Percentiles rank a stretch among this genome's conserved stretches.
These are phyloP conservation scores for Beta vulgaris DNA, from an alignment of 148 eudicot species.

Conservation along the genomic window DNA sequence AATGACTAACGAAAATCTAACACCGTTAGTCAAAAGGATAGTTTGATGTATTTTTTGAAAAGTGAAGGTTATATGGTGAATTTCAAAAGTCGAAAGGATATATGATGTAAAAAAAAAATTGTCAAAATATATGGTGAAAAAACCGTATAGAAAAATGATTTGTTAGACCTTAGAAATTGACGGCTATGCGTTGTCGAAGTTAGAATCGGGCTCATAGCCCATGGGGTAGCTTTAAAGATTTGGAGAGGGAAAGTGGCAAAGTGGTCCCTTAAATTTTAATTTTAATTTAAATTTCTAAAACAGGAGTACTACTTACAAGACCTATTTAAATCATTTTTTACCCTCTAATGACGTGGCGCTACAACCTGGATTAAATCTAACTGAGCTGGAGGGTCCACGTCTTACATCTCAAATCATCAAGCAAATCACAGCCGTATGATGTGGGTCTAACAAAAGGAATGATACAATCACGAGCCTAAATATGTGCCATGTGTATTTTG, in stretches of 20 bases:
- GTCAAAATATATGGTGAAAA: too few relatives aligned
- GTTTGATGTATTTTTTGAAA: too few relatives aligned
- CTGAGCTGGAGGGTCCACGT: constrained; percentile 7
- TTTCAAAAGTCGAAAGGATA: too few relatives aligned
- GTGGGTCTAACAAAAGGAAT: not conserved
- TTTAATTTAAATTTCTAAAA: too few relatives aligned
- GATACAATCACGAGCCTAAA: not conserved
- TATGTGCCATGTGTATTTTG: not conserved
- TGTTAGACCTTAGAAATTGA: constrained; percentile 18
- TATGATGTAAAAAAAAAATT: too few relatives aligned
- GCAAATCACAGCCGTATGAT: constrained; percentile 4
- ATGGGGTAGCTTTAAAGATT: constrained; percentile 15
- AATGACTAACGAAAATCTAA: too few relatives aligned
- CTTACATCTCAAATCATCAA: not conserved
- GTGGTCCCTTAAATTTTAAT: not conserved
- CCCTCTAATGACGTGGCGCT: not conserved
- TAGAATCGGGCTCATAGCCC: constrained; percentile 10
- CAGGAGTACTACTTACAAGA: too few relatives aligned
- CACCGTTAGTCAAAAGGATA: too few relatives aligned
- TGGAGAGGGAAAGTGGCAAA: not conserved
- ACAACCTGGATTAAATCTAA: not conserved
- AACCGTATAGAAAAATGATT: too few relatives aligned
- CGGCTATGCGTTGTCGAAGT: constrained; percentile 23
- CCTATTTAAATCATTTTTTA: not conserved
- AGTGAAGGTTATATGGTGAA: too few relatives aligned